Percentiles rank a stretch among this genome's conserved stretches.
phyloP scores from a whole-genome alignment of 2,329 filamentous ascomycete genomes.

The Talaromyces piceae region DNA sequence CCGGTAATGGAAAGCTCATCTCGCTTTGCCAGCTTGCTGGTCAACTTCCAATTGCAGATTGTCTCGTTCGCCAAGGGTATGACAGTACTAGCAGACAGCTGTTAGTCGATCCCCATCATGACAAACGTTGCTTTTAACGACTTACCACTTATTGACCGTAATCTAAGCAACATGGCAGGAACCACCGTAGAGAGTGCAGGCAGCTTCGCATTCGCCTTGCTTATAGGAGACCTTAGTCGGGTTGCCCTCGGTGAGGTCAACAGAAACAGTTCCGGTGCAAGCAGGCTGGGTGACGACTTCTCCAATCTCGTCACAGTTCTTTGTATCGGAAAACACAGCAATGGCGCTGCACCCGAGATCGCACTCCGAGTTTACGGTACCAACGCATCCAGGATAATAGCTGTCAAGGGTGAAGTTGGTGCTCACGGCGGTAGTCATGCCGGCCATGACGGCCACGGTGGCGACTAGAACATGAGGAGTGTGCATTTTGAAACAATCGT shows the following conservation, averaged over 20 bases:
- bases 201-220: neutral
- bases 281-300: neutral
- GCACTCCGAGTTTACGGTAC: neutral
- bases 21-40: no score
- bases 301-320: neutral
- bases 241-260: neutral
- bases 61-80: no score
- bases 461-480: neutral
- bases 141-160: neutral
- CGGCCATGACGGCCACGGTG: neutral
- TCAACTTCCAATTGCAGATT: no score
- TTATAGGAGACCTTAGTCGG: neutral
- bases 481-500: neutral
- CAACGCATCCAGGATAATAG: neutral
- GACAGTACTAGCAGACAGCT: no score
- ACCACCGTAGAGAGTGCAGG: neutral
- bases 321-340: neutral
- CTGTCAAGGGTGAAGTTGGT: neutral
- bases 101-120: no score
- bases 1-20: no score
- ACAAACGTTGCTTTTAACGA: no score
- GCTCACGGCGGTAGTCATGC: neutral
- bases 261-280: neutral
- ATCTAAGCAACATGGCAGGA: neutral
- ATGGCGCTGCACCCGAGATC: neutral